phyloP scores from a whole-genome alignment of 148 eudicot genomes.

The Euryodendron excelsum region DNA sequence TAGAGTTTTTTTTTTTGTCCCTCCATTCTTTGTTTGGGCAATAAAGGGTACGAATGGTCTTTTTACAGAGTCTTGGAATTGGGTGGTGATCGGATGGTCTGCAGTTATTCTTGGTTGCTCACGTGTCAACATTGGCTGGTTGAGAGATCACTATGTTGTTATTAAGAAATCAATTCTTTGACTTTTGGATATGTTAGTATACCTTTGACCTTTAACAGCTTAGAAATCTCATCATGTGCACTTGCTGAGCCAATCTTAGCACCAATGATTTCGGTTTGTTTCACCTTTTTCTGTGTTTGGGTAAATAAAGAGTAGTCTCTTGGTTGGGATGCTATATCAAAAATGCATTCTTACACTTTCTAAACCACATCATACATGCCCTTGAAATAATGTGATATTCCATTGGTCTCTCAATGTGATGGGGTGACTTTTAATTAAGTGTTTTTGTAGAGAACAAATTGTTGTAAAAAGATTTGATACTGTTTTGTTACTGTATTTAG shows the following conservation, averaged over 20 bases:
- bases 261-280: neutral
- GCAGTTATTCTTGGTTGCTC: neutral
- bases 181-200: neutral
- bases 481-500: too few species aligned
- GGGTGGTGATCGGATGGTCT: conserved; percentile 1
- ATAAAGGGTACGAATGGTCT: neutral
- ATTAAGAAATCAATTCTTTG: neutral
- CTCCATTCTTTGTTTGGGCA: neutral
- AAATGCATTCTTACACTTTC: too few species aligned
- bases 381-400: too few species aligned
- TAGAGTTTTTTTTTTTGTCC: neutral
- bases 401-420: too few species aligned
- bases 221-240: too few species aligned
- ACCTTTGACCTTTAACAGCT: conserved; percentile 5
- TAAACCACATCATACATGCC: too few species aligned
- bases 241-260: neutral
- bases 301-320: too few species aligned
- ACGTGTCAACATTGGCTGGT: conserved; percentile 13
- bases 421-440: too few species aligned
- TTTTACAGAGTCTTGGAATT: neutral
- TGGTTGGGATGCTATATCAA: too few species aligned
- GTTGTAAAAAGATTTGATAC: too few species aligned
- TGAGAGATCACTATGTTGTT: neutral
- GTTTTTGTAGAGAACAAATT: too few species aligned
- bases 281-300: too few species aligned